phyloP scores from a whole-genome alignment of 768 basidiomycete species.

The Suillus decipiens region DNA sequence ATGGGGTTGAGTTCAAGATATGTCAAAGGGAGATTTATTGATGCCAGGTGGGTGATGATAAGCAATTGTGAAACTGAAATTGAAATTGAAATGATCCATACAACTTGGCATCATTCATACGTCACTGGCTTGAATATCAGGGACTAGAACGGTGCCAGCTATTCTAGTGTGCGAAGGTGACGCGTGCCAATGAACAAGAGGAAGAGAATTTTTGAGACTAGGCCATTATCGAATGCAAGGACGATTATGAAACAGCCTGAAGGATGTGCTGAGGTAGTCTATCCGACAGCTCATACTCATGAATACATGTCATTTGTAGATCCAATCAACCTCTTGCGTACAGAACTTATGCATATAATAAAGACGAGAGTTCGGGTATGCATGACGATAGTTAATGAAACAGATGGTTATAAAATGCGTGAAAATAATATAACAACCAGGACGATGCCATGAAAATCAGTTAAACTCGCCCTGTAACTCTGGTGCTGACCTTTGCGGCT shows the following conservation, averaged over 20 bases:
- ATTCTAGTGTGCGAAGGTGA: background rate
- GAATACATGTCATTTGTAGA: background rate
- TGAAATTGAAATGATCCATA: background rate
- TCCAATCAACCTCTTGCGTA: slow-evolving; percentile 3
- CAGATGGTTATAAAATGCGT: slow-evolving; percentile 8
- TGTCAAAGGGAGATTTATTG: background rate
- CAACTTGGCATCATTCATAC: background rate
- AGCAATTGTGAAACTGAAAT: background rate
- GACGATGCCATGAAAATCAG: slow-evolving; percentile 2
- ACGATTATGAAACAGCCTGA: background rate
- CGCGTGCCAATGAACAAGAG: background rate
- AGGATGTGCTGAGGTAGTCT: background rate
- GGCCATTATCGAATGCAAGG: background rate
- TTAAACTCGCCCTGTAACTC: background rate
- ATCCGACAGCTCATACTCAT: background rate
- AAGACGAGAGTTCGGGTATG: slow-evolving; percentile 10
- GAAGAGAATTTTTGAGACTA: background rate
- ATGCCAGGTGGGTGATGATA: background rate
- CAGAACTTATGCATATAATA: slow-evolving; percentile 9
- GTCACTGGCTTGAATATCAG: background rate
- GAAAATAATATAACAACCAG: slow-evolving; percentile 5
- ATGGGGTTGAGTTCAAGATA: background rate
- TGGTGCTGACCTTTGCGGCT: background rate
- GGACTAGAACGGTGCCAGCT: background rate
- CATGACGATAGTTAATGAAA: slow-evolving; percentile 5